Conservation (phyloP, 148 eudicot genomes). For the Vaccinium darrowii region DNA sequence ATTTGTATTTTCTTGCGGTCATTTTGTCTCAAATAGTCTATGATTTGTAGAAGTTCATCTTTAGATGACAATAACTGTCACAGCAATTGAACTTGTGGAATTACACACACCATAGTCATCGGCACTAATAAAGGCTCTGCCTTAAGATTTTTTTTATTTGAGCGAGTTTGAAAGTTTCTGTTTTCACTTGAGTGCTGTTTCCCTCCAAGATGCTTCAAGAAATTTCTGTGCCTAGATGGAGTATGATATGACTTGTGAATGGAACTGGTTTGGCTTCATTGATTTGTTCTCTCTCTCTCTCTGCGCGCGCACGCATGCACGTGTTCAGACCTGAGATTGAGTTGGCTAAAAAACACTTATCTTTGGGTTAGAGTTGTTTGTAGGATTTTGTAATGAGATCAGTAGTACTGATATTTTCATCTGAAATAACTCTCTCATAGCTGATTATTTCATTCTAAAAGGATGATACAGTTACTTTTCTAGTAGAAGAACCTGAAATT, state of each 20-base stretch:
- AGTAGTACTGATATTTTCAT: not conserved
- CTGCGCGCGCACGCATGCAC: too few relatives aligned
- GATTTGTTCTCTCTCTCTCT: not conserved
- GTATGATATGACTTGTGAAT: not conserved
- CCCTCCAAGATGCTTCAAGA: not conserved
- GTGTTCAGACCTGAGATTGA: not conserved
- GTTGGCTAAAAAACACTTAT: not conserved
- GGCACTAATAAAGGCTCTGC: not conserved
- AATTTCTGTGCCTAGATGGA: not conserved
- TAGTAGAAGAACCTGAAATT: not conserved
- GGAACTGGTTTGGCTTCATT: not conserved
- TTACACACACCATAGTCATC: not conserved
- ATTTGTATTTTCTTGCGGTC: not conserved
- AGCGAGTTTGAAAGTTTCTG: not conserved
- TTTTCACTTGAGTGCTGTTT: not conserved
- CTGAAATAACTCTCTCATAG: not conserved
- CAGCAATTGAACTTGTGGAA: not conserved
- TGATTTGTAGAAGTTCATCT: not conserved
- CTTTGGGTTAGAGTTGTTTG: not conserved
- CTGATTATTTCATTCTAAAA: not conserved
- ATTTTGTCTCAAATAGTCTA: not conserved
- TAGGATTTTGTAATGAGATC: not conserved
- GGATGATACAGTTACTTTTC: not conserved
- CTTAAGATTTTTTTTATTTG: not conserved
- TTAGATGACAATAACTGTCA: not conserved